Evolutionary conservation across 2,329 filamentous ascomycete genomes (phyloP).

Genomic region (Fusarium xylarioides): DNA sequence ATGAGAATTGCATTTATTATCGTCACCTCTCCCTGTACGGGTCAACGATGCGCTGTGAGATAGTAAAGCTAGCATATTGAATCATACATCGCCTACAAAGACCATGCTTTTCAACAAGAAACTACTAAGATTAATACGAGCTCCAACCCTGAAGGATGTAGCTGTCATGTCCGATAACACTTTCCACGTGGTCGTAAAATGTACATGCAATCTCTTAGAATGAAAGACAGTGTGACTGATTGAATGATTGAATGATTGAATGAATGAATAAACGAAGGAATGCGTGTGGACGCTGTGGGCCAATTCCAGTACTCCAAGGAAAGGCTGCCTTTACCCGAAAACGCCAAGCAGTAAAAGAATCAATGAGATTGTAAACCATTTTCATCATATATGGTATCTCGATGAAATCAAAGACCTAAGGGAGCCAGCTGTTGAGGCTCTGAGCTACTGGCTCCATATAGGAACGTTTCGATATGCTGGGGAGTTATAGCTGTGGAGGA

Average conservation of each 20-base stretch:
- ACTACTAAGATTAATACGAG: constrained; percentile 2
- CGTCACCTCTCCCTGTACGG: background rate
- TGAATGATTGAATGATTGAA: background rate
- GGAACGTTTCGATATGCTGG: constrained; percentile 64
- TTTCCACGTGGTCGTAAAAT: constrained; percentile 4
- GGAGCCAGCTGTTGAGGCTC: background rate
- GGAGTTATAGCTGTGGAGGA: constrained; percentile 68
- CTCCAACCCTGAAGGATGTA: background rate
- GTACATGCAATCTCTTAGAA: constrained; percentile 20
- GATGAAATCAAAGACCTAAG: constrained; percentile 9
- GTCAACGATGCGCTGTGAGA: background rate
- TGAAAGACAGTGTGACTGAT: constrained; percentile 26
- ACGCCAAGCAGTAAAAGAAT: constrained; percentile 19
- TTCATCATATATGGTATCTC: constrained; percentile 35
- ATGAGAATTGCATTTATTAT: background rate
- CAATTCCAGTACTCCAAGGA: constrained; percentile 11
- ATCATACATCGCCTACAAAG: background rate
- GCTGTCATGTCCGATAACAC: constrained; percentile 7
- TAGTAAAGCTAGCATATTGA: background rate
- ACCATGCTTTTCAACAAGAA: constrained; percentile 17
- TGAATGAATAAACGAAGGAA: background rate
- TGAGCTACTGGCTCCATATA: constrained; percentile 59
- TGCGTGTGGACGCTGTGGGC: constrained; percentile 38
- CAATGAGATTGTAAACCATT: constrained; percentile 12
- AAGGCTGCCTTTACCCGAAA: constrained; percentile 31